Evolutionary conservation across 768 basidiomycete species (phyloP).

Genomic region (Hirschioporus abietinus): DNA sequence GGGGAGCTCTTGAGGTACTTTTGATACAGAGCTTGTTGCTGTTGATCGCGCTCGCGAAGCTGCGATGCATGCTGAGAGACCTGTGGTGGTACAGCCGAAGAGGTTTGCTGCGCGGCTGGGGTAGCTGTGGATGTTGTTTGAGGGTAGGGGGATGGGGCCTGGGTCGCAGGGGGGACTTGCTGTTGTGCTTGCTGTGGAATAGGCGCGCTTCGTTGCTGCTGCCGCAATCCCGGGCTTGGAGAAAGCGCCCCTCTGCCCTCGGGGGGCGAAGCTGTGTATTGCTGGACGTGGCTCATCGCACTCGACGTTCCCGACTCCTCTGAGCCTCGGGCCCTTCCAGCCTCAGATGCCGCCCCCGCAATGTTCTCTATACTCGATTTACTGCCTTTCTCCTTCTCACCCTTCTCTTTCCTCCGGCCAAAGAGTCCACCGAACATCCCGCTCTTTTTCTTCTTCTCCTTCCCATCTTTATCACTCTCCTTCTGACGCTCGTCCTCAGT

Average conservation of each 20-base stretch:
- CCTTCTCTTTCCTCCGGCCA: constrained; percentile 66
- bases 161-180: constrained; percentile 11
- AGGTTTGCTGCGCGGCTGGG: constrained; percentile 27
- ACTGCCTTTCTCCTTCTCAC: constrained; percentile 49
- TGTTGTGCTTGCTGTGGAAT: constrained; percentile 24
- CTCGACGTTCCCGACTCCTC: constrained; percentile 61
- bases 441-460: constrained; percentile 38
- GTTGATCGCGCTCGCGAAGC: constrained; percentile 81
- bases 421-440: constrained; percentile 36
- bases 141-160: neutral
- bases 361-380: constrained; percentile 39
- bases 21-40: constrained; percentile 82
- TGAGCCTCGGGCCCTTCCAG: constrained; percentile 35
- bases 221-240: constrained; percentile 16
- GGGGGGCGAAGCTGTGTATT: constrained; percentile 38
- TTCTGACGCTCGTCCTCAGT: constrained; percentile 39
- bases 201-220: constrained; percentile 35
- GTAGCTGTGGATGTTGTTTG: constrained; percentile 23
- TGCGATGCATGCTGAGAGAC: constrained; percentile 61
- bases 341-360: constrained; percentile 35
- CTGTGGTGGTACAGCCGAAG: constrained; percentile 23
- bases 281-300: constrained; percentile 23
- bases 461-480: constrained; percentile 35
- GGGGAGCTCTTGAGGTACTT: constrained; percentile 88
- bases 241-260: constrained; percentile 1